Evolutionary conservation across 179 eudicot species (phyloP).

Genomic region (Camellia oleifera): DNA sequence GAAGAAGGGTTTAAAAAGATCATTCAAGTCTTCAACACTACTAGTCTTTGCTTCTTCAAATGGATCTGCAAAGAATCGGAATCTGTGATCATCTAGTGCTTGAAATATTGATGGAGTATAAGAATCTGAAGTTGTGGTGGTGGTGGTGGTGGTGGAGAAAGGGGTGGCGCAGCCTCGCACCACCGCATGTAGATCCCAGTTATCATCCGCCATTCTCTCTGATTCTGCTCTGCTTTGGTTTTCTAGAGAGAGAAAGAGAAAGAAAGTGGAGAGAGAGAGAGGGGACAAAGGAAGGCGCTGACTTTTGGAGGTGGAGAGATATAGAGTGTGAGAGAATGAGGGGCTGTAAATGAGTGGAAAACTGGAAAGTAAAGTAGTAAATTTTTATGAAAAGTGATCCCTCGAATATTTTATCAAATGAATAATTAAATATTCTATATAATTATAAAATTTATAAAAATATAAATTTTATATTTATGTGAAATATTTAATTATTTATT

Average conservation of each 20-base stretch:
- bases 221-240: background rate
- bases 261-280: background rate
- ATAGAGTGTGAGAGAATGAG: slow-evolving; percentile 6
- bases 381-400: too few species aligned
- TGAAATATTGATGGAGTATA: background rate
- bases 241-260: background rate
- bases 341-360: background rate
- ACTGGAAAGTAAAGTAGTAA: too few species aligned
- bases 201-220: slow-evolving; percentile 30
- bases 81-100: slow-evolving; percentile 14
- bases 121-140: slow-evolving; percentile 4
- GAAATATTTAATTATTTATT: too few species aligned
- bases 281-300: slow-evolving; percentile 57
- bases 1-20: slow-evolving; percentile 41
- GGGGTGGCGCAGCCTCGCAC: slow-evolving; percentile 52
- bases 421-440: too few species aligned
- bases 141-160: slow-evolving; percentile 19
- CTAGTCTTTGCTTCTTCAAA: slow-evolving; percentile 9
- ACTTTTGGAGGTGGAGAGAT: slow-evolving; percentile 36
- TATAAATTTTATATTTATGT: too few species aligned
- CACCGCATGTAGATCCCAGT: slow-evolving; percentile 69
- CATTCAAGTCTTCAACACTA: slow-evolving; percentile 28
- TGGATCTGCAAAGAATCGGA: slow-evolving; percentile 31
- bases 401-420: too few species aligned
- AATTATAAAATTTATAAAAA: too few species aligned